Base-by-base conservation (phyloP, 169 alveolate species). In the Cryptosporidium ubiquitum region DNA sequence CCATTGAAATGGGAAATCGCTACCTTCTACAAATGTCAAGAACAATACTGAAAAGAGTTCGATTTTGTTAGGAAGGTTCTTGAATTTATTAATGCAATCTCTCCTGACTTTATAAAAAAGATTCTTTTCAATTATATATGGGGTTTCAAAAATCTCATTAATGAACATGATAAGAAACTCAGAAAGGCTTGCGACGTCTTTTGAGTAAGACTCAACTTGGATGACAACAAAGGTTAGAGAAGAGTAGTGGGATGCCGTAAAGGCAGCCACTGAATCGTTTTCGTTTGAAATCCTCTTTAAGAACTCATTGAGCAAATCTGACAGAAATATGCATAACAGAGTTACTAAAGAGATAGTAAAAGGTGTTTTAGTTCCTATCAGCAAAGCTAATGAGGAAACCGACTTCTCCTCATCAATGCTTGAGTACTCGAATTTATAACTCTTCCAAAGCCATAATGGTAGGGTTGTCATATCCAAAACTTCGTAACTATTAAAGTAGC, bases 281-380 rank as follows among this genome's bases (percentile, higher is more conserved):
- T 73, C 61, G 37, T 31, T 73, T 18, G 85, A 58, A 16, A 73
- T 23, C 51, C 40, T 73, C 37, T 55, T 73, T 33, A 73, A 40
- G 40, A 73, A 73, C 57, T 52, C 33, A 7, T 37, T 31, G n/a
- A 55, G 20, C 14, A 73, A 44, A 26, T 73, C 85, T 12, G 85
- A 73, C 3, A 73, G 68, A 16, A 73, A 5, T 18, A 73, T 73
- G n/a, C 49, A 23, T 10, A 52, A 18, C 3, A 73, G 55, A 2
- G 70, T 35, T 20, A 52, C 69, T 23, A 73, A 40, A 1, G 85
- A 57, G 23, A 73, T 73, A 16, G 85, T 73, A 26, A 73, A 73
- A 16, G 85, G 85, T 16, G 85, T 73, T 31, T 73, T 73, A 10
- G 85, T 73, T 3, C 85, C 85, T 26, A 73, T 39, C 7, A 35